Evolutionary conservation across 371 early-diverging fungal genomes (phyloP).

Genomic region (Actinomucor elegans): DNA sequence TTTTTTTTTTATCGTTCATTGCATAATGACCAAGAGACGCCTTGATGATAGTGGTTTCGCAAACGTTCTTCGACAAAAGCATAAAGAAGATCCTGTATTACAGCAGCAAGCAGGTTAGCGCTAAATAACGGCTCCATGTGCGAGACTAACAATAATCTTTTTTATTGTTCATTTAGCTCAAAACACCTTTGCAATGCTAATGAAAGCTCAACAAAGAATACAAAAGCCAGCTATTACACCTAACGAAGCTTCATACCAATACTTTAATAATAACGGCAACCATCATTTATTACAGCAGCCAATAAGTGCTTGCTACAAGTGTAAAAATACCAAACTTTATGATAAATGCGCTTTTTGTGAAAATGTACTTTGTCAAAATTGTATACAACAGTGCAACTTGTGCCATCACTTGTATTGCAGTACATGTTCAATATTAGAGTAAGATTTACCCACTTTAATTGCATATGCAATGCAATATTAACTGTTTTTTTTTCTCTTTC

Average conservation of each 20-base stretch:
- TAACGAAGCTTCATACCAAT: not conserved
- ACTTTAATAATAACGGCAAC: not conserved
- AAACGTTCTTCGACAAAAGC: conserved; percentile 21
- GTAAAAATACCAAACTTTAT: not conserved
- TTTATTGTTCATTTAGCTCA: not conserved
- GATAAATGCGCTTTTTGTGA: conserved; percentile 16
- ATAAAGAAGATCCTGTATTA: conserved; percentile 10
- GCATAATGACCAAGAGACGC: conserved; percentile 20
- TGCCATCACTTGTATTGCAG: conserved; percentile 15
- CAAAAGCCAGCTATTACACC: not conserved
- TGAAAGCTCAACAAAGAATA: conserved; percentile 17
- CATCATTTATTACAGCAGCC: no score
- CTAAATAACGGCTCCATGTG: no score
- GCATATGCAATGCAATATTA: no score
- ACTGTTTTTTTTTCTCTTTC: not conserved
- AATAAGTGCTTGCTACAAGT: not conserved
- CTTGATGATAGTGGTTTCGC: conserved; percentile 21
- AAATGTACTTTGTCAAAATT: conserved; percentile 5
- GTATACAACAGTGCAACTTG: conserved; percentile 12
- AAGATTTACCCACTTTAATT: no score
- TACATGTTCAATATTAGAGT: conserved; percentile 20
- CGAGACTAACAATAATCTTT: no score
- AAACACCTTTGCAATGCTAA: conserved; percentile 15
- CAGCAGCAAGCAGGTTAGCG: conserved; percentile 16
- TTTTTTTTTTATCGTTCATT: not conserved